Percentiles rank a stretch among this genome's conserved stretches.
These are phyloP conservation scores for Fusarium clavum DNA, from an alignment of 2,329 filamentous ascomycete genomes.

Conservation along the genomic window DNA sequence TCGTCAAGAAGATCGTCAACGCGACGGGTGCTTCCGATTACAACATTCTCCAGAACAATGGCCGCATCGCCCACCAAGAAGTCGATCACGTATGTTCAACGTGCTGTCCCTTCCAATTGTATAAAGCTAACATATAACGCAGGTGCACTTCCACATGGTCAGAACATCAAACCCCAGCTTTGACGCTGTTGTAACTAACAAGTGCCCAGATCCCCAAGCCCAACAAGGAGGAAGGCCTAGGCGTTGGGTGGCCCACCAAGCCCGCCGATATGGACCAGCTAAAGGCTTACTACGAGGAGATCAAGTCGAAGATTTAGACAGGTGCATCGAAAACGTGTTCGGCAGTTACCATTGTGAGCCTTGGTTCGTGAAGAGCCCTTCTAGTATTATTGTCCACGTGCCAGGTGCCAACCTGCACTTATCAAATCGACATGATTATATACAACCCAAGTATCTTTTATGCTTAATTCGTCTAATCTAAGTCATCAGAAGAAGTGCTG, in stretches of 20 bases:
- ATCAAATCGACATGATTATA: conserved; percentile 21
- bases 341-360: neutral
- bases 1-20: conserved; percentile 83
- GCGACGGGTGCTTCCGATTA: conserved; percentile 84
- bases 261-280: conserved; percentile 83
- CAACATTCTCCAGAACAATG: conserved; percentile 98
- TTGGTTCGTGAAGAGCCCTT: conserved; percentile 23
- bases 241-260: conserved; percentile 82
- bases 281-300: conserved; percentile 81
- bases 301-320: conserved; percentile 87
- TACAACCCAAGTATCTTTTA: conserved; percentile 16
- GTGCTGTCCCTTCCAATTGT: too few species aligned
- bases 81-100: conserved; percentile 82
- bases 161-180: neutral
- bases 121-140: conserved; percentile 10
- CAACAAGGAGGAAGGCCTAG: conserved; percentile 81
- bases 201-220: conserved; percentile 87
- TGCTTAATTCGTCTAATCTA: conserved; percentile 53
- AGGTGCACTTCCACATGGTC: conserved; percentile 96
- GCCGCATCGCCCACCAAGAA: conserved; percentile 87
- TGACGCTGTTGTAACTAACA: conserved; percentile 1
- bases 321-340: neutral
- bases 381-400: conserved; percentile 34
- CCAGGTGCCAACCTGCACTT: conserved; percentile 3
- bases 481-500: conserved; percentile 58